These are phyloP conservation scores for Aspergillus sp. DNA, from an alignment of 2,329 filamentous ascomycete species.

Conservation along the genomic window DNA sequence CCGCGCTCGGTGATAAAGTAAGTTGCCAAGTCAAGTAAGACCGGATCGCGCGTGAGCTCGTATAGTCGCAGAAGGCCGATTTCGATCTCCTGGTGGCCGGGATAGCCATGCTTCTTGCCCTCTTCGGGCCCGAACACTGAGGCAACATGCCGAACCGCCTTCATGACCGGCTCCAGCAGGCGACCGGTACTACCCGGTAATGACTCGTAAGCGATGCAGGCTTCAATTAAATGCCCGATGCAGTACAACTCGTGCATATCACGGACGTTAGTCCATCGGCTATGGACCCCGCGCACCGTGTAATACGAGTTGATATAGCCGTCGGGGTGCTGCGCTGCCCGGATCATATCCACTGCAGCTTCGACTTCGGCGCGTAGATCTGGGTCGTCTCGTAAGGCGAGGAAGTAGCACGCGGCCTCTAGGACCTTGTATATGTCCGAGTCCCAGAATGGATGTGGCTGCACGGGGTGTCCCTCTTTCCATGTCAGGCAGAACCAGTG, in stretches of 20 bases:
- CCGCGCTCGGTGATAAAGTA: constrained; percentile 53
- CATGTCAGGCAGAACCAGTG: constrained; percentile 14
- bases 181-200: constrained; percentile 44
- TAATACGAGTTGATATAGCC: constrained; percentile 58
- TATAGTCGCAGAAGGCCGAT: constrained; percentile 41
- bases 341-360: constrained; percentile 51
- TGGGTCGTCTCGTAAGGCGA: constrained; percentile 33
- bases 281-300: constrained; percentile 48
- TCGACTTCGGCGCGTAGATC: constrained; percentile 43
- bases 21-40: constrained; percentile 40
- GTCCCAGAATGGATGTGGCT: constrained; percentile 50
- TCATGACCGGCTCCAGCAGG: constrained; percentile 45
- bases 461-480: constrained; percentile 29
- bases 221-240: constrained; percentile 52
- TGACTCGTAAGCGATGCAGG: constrained; percentile 47
- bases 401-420: constrained; percentile 52
- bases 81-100: constrained; percentile 51
- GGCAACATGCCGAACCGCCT: constrained; percentile 46
- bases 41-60: constrained; percentile 28
- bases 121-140: constrained; percentile 43
- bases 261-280: constrained; percentile 49
- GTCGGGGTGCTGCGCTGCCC: constrained; percentile 48
- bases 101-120: constrained; percentile 48
- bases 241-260: constrained; percentile 54
- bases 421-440: constrained; percentile 52